Evolutionary conservation across 495 filamentous ascomycete genomes (phyloP).

Genomic region (Trichocladium uniseriatum): DNA sequence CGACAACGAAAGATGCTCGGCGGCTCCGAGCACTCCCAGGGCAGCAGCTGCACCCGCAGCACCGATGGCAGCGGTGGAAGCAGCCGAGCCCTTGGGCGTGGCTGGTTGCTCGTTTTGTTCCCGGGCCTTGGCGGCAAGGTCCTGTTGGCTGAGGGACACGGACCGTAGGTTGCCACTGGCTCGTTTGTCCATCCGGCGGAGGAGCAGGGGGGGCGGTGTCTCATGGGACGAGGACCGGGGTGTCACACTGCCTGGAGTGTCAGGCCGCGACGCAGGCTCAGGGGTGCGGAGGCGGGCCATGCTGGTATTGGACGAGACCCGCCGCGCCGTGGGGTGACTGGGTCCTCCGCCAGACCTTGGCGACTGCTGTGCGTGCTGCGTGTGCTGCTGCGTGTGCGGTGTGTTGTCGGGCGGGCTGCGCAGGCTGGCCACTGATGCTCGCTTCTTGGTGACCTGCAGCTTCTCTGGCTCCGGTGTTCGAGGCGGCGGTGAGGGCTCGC

Average conservation of each 20-base stretch:
- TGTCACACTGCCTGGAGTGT: constrained; percentile 51
- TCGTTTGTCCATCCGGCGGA: constrained; percentile 64
- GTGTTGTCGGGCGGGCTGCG: constrained; percentile 20
- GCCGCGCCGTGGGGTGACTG: constrained; percentile 32
- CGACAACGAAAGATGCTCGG: constrained; percentile 8
- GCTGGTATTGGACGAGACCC: constrained; percentile 39
- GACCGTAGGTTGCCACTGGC: constrained; percentile 71
- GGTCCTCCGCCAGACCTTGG: constrained; percentile 25
- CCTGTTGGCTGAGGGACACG: constrained; percentile 54
- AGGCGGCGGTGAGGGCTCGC: constrained; percentile 24
- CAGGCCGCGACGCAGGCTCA: constrained; percentile 46
- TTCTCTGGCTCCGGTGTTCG: constrained; percentile 30
- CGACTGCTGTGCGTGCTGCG: not conserved
- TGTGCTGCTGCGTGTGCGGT: too few species aligned
- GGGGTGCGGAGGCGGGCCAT: constrained; percentile 49
- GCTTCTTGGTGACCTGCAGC: constrained; percentile 17
- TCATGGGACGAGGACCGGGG: constrained; percentile 37
- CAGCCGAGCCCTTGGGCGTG: constrained; percentile 1
- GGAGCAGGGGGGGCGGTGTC: constrained; percentile 44
- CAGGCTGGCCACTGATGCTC: constrained; percentile 6
- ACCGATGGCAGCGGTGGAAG: constrained; percentile 2
- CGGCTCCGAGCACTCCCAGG: constrained; percentile 20
- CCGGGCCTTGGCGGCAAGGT: constrained; percentile 21
- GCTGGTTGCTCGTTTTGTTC: constrained; percentile 3
- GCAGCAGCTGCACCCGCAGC: constrained; percentile 30